A percentile compares a stretch with the other conserved stretches of the same genome.
These are phyloP conservation scores for Pichia nanzhaoensis DNA, from an alignment of 805 yeast species.

Conservation along the genomic window DNA sequence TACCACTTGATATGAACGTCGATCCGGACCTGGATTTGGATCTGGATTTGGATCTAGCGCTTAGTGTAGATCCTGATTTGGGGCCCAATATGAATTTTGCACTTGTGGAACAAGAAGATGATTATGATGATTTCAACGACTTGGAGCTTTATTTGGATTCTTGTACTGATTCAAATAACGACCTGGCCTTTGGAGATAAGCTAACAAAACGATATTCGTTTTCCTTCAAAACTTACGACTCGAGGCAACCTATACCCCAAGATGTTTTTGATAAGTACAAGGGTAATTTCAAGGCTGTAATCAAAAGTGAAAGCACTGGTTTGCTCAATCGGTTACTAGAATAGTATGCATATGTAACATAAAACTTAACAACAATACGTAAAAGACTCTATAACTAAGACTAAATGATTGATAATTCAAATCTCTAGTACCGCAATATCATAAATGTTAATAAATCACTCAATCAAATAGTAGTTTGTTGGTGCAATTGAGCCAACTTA, in stretches of 20 bases:
- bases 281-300: slow-evolving; percentile 2
- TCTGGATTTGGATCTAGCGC: neutral
- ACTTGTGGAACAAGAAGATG: neutral
- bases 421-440: no score
- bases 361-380: neutral
- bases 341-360: neutral
- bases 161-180: neutral
- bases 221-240: slow-evolving; percentile 23
- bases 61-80: neutral
- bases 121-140: neutral
- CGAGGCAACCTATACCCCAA: slow-evolving; percentile 6
- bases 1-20: neutral
- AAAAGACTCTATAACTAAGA: no score
- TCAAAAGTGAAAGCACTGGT: slow-evolving; percentile 2
- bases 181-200: neutral
- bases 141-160: neutral
- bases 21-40: slow-evolving; percentile 4
- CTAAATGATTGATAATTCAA: no score
- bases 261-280: slow-evolving; percentile 9
- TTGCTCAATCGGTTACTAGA: slow-evolving; percentile 1
- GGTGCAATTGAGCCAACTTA: no score
- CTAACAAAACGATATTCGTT: slow-evolving; percentile 13
- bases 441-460: no score
- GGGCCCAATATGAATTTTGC: no score
- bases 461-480: no score